phyloP scores from a whole-genome alignment of 1,139 yeast genomes.

The Yamadazyma spencermartinsiae region DNA sequence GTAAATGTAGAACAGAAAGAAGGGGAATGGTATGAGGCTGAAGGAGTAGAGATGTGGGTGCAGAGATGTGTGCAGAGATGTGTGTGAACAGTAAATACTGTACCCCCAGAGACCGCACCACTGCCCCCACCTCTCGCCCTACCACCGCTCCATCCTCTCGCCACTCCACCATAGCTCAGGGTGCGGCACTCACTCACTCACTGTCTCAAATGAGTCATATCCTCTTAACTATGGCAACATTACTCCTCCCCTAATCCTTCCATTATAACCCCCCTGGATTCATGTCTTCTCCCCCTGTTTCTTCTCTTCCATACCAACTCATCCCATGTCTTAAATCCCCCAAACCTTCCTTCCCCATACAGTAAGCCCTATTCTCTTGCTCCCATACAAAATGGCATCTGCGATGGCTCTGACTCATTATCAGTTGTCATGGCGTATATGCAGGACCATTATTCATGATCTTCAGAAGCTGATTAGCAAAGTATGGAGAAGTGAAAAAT shows the following conservation, averaged over 20 bases:
- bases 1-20: conserved; percentile 3
- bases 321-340: not conserved
- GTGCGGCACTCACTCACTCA: not conserved
- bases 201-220: conserved; percentile 1
- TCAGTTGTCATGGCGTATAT: conserved; percentile 1
- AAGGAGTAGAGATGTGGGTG: too few species aligned
- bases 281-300: not conserved
- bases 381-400: not conserved
- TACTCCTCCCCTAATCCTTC: not conserved
- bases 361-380: not conserved
- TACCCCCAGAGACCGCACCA: too few species aligned
- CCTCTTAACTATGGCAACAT: not conserved
- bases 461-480: not conserved
- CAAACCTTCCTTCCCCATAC: too few species aligned
- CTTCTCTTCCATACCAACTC: too few species aligned
- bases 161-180: not conserved
- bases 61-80: too few species aligned
- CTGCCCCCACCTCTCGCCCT: not conserved
- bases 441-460: conserved; percentile 1
- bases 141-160: not conserved
- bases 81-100: too few species aligned
- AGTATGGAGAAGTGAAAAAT: conserved; percentile 3
- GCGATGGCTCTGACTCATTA: conserved; percentile 10
- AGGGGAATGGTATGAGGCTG: not conserved
- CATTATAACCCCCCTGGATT: not conserved